Percentiles rank a stretch among this genome's conserved stretches.
These are phyloP conservation scores for Trifolium fragiferum DNA, from an alignment of 306 rosid species.

Conservation along the genomic window DNA sequence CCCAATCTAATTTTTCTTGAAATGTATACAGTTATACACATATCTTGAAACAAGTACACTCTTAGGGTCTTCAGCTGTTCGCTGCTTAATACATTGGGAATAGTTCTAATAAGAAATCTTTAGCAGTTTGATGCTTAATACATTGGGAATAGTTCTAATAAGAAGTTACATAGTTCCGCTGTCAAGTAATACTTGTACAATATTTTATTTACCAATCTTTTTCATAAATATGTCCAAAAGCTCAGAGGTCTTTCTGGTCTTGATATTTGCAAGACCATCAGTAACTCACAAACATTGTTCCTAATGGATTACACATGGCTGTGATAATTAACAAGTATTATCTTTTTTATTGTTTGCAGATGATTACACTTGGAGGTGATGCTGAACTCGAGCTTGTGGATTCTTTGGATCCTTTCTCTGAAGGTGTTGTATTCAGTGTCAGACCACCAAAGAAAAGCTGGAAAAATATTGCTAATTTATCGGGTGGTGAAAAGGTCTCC, in stretches of 20 bases:
- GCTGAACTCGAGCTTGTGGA: conserved; percentile 98
- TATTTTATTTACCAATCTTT: neutral
- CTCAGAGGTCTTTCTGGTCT: neutral
- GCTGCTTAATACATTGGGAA: neutral
- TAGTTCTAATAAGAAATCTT: neutral
- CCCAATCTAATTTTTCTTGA: neutral
- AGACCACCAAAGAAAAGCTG: conserved; percentile 99
- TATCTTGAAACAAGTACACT: neutral
- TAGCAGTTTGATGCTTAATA: too few relatives aligned
- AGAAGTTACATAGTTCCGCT: neutral
- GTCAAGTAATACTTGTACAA: neutral
- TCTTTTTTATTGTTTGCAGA: conserved; percentile 52
- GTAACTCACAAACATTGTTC: neutral
- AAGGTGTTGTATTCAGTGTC: conserved; percentile 97
- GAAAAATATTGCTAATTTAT: conserved; percentile 97
- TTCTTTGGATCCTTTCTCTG: conserved; percentile 97
- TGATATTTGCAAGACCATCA: neutral
- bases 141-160: neutral
- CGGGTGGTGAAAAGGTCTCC: conserved; percentile 96
- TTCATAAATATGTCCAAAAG: neutral
- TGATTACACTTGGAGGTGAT: conserved; percentile 99
- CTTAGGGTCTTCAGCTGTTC: neutral
- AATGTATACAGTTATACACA: neutral
- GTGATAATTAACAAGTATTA: neutral
- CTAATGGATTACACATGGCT: neutral